Evolutionary conservation across 495 filamentous ascomycete genomes (phyloP).

Genomic region (Letharia columbiana): DNA sequence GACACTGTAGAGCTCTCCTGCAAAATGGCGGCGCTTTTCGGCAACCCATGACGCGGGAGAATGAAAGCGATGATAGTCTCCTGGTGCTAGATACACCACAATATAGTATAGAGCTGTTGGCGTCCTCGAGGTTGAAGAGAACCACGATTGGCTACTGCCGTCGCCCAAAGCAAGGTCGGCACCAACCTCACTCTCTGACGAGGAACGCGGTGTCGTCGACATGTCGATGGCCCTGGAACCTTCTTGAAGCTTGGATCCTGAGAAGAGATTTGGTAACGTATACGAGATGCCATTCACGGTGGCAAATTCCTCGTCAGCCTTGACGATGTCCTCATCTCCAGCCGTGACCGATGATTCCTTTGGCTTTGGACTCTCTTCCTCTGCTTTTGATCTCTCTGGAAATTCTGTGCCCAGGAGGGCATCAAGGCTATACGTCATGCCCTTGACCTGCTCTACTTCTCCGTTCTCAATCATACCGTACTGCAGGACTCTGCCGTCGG

Average conservation of each 20-base stretch:
- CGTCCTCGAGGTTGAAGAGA: constrained; percentile 51
- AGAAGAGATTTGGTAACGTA: constrained; percentile 80
- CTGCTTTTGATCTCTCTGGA: constrained; percentile 24
- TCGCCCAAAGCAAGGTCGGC: constrained; percentile 73
- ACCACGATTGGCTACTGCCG: constrained; percentile 55
- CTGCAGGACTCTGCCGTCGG: constrained; percentile 85
- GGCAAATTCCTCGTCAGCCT: constrained; percentile 83
- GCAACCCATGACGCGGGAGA: constrained; percentile 91
- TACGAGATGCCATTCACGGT: constrained; percentile 95
- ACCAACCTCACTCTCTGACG: constrained; percentile 70
- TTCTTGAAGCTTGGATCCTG: constrained; percentile 46
- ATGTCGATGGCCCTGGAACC: constrained; percentile 42
- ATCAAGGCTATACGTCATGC: constrained; percentile 94
- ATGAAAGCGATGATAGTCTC: constrained; percentile 98
- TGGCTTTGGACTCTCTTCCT: constrained; percentile 8
- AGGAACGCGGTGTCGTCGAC: constrained; percentile 53
- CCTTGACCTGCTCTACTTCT: constrained; percentile 98
- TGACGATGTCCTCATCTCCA: constrained; percentile 54
- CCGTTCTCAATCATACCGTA: constrained; percentile 86
- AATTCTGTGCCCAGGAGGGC: constrained; percentile 69
- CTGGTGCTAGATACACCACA: constrained; percentile 95
- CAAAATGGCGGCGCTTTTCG: constrained; percentile 85
- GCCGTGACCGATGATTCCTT: constrained; percentile 3
- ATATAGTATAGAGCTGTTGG: constrained; percentile 77
- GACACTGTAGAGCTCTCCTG: constrained; percentile 89